Conservation (phyloP, 495 filamentous ascomycete species). For the Trichoderma erinaceum region DNA sequence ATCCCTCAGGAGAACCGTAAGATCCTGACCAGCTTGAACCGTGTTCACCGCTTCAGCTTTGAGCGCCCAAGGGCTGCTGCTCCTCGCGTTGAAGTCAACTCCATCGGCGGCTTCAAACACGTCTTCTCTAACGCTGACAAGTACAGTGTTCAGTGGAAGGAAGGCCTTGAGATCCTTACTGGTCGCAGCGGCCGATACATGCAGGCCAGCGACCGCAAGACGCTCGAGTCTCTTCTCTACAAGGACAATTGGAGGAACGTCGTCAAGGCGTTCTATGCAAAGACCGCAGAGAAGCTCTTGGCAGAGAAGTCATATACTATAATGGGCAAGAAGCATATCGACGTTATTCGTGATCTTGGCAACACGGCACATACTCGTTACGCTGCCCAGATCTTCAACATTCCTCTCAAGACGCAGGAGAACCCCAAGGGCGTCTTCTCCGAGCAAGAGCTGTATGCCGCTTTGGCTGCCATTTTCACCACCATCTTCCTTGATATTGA, state of each 20-base stretch:
- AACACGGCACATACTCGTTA: slow-evolving; percentile 70
- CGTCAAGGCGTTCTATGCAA: slow-evolving; percentile 59
- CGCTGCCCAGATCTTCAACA: slow-evolving; percentile 61
- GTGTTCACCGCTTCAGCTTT: slow-evolving; percentile 66
- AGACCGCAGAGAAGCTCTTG: slow-evolving; percentile 59
- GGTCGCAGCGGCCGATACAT: slow-evolving; percentile 40
- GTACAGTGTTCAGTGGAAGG: slow-evolving; percentile 61
- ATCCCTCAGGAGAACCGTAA: slow-evolving; percentile 60
- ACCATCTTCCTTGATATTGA: slow-evolving; percentile 46
- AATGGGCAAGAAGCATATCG: slow-evolving; percentile 60
- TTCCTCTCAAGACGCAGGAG: slow-evolving; percentile 66
- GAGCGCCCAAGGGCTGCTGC: slow-evolving; percentile 52
- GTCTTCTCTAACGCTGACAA: slow-evolving; percentile 55
- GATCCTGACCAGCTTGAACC: slow-evolving; percentile 66
- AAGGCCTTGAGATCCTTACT: slow-evolving; percentile 45
- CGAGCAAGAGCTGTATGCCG: slow-evolving; percentile 72
- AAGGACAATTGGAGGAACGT: slow-evolving; percentile 46
- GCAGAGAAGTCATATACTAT: slow-evolving; percentile 53
- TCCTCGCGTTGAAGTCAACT: slow-evolving; percentile 48
- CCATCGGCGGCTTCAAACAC: slow-evolving; percentile 56
- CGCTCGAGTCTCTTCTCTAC: slow-evolving; percentile 56
- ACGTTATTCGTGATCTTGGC: slow-evolving; percentile 69
- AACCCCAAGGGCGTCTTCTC: slow-evolving; percentile 66
- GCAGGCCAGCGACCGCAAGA: slow-evolving; percentile 42
- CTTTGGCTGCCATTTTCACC: slow-evolving; percentile 61